Conservation (phyloP, 306 rosid species). For the Gastrolobium villosum region DNA sequence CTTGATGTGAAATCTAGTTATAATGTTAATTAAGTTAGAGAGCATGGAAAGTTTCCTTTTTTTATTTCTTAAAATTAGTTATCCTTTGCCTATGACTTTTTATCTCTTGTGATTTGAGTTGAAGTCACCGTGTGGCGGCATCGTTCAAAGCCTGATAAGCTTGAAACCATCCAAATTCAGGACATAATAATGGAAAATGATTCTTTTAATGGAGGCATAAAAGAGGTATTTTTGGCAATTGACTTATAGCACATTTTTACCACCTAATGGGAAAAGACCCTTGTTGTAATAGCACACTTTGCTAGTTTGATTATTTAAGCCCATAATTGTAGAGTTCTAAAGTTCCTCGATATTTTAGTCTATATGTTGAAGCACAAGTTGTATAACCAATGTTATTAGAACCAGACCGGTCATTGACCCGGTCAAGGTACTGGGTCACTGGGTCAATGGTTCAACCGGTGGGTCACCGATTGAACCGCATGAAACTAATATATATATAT, state of each 20-base stretch:
- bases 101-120: background rate
- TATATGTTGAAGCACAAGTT: conserved; percentile 8
- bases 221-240: conserved; percentile 30
- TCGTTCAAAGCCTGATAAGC: conserved; percentile 45
- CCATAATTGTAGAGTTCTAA: background rate
- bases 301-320: conserved; percentile 23
- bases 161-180: conserved; percentile 49
- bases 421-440: too few relatives aligned
- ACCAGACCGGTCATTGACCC: too few relatives aligned
- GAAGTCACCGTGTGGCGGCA: background rate
- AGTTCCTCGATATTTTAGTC: background rate
- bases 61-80: background rate
- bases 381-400: background rate
- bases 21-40: background rate
- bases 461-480: too few relatives aligned
- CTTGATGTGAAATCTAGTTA: background rate
- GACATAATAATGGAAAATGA: conserved; percentile 31
- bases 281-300: background rate
- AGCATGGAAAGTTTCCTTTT: background rate
- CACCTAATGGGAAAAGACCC: background rate
- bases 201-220: conserved; percentile 46
- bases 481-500: too few relatives aligned
- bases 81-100: background rate
- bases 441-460: too few relatives aligned
- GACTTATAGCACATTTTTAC: background rate